These are phyloP conservation scores for Porcisia deanei DNA, from an alignment of 208 protist species.

Conservation along the genomic window DNA sequence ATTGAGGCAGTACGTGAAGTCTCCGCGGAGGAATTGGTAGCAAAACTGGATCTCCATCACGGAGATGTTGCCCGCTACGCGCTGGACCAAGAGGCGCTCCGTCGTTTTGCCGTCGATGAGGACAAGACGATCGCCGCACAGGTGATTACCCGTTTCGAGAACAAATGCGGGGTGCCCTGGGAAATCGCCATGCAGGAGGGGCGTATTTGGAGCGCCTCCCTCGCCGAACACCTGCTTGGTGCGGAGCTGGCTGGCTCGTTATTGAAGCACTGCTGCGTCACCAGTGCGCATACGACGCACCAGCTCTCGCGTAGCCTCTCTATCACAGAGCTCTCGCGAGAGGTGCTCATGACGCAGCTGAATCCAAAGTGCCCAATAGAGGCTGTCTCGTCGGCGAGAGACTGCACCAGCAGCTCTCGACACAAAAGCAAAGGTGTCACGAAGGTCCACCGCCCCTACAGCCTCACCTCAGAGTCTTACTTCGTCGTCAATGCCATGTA, in stretches of 20 bases:
- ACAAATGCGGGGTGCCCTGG: slow-evolving; percentile 56
- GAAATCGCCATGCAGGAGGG: slow-evolving; percentile 44
- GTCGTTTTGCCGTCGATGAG: slow-evolving; percentile 24
- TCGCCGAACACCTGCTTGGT: slow-evolving; percentile 67
- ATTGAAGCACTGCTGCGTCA: slow-evolving; percentile 34
- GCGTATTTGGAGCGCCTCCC: slow-evolving; percentile 70
- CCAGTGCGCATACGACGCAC: slow-evolving; percentile 1
- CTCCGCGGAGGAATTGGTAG: slow-evolving; percentile 33
- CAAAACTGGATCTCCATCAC: slow-evolving; percentile 81
- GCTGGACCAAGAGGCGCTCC: slow-evolving; percentile 35
- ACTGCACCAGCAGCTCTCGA: background rate
- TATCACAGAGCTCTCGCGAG: slow-evolving; percentile 17
- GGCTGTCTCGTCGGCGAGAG: slow-evolving; percentile 2
- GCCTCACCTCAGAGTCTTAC: slow-evolving; percentile 16
- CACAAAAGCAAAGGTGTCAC: background rate
- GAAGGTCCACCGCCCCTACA: slow-evolving; percentile 5
- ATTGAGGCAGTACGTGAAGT: slow-evolving; percentile 51
- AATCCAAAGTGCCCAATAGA: slow-evolving; percentile 13
- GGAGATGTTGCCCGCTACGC: slow-evolving; percentile 63
- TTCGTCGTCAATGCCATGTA: slow-evolving; percentile 31
- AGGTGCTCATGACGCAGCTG: slow-evolving; percentile 12
- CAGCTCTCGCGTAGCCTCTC: slow-evolving; percentile 11
- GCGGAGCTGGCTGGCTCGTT: slow-evolving; percentile 62
- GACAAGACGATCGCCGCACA: slow-evolving; percentile 13
- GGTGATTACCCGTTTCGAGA: slow-evolving; percentile 39